Percentiles rank a stretch among this genome's conserved stretches.
Evolutionary conservation across 2,329 filamentous ascomycete genomes (phyloP).

Genomic region (Chaetomium sp.): DNA sequence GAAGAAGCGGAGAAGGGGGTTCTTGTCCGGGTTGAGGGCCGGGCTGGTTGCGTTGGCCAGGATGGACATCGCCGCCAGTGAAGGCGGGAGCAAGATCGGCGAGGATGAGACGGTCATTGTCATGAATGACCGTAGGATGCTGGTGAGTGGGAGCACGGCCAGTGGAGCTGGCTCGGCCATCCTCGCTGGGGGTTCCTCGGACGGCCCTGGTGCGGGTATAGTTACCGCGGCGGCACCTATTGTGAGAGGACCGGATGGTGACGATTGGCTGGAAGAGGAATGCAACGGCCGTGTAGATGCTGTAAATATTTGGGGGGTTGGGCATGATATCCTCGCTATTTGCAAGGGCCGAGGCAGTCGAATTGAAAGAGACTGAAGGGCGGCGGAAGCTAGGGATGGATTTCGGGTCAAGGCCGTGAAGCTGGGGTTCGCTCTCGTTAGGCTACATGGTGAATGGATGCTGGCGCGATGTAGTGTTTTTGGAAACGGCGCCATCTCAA

Average conservation of each 20-base stretch:
- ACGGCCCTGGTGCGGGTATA: background rate
- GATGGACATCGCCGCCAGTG: slow-evolving; percentile 58
- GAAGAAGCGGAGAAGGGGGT: slow-evolving; percentile 61
- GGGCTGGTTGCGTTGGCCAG: slow-evolving; percentile 63
- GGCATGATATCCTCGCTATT: no score
- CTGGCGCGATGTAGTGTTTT: slow-evolving; percentile 1
- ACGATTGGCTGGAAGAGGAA: slow-evolving; percentile 23
- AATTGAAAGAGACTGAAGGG: background rate
- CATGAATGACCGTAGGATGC: slow-evolving; percentile 61
- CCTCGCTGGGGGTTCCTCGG: slow-evolving; percentile 7
- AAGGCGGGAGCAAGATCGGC: slow-evolving; percentile 60
- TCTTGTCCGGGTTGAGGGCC: slow-evolving; percentile 67
- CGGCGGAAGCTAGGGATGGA: background rate
- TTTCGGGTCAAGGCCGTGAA: background rate
- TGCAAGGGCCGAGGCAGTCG: no score
- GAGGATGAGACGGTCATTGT: slow-evolving; percentile 67
- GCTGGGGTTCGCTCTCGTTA: background rate
- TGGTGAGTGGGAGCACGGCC: slow-evolving; percentile 58
- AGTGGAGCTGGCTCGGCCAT: slow-evolving; percentile 39
- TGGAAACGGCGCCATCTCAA: slow-evolving; percentile 9
- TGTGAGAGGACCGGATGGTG: slow-evolving; percentile 18
- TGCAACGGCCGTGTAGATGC: slow-evolving; percentile 24
- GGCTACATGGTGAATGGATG: slow-evolving; percentile 2
- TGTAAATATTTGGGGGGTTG: background rate
- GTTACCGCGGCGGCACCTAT: slow-evolving; percentile 9